Conservation (phyloP, 306 rosid species). For the Acmispon strigosus region DNA sequence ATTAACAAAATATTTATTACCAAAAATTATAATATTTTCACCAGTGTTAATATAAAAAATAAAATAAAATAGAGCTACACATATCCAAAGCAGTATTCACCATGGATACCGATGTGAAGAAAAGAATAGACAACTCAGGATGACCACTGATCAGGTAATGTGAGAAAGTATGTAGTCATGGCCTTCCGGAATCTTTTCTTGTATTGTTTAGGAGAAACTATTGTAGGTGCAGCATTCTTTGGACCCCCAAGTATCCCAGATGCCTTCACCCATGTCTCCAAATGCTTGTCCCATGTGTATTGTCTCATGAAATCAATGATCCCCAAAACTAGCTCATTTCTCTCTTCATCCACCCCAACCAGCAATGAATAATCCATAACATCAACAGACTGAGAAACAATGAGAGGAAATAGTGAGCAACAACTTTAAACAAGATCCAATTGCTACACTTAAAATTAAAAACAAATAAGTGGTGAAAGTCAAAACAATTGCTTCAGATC, state of each 20-base stretch:
- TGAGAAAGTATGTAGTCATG: slow-evolving; percentile 89
- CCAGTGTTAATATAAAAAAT: background rate
- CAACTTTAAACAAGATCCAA: background rate
- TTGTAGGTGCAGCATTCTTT: slow-evolving; percentile 81
- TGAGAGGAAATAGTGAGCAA: background rate
- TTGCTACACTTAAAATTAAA: background rate
- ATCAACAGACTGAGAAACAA: slow-evolving; percentile 66
- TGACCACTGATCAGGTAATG: slow-evolving; percentile 85
- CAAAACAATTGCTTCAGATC: background rate
- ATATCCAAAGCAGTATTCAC: background rate
- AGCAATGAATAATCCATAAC: slow-evolving; percentile 96
- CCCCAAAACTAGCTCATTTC: slow-evolving; percentile 83
- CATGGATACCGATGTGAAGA: slow-evolving; percentile 5
- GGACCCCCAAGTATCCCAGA: slow-evolving; percentile 93
- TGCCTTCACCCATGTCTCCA: slow-evolving; percentile 96
- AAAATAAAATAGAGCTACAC: background rate
- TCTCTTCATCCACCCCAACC: slow-evolving; percentile 93
- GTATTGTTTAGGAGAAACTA: slow-evolving; percentile 87
- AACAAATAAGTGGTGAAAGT: background rate
- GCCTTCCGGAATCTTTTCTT: slow-evolving; percentile 97
- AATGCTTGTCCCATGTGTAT: slow-evolving; percentile 99
- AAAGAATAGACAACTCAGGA: slow-evolving; percentile 41
- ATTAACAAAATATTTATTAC: background rate
- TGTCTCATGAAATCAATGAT: slow-evolving; percentile 98
- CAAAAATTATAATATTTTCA: background rate